phyloP scores from a whole-genome alignment of 2,329 filamentous ascomycete species.

The Fusarium globosum region DNA sequence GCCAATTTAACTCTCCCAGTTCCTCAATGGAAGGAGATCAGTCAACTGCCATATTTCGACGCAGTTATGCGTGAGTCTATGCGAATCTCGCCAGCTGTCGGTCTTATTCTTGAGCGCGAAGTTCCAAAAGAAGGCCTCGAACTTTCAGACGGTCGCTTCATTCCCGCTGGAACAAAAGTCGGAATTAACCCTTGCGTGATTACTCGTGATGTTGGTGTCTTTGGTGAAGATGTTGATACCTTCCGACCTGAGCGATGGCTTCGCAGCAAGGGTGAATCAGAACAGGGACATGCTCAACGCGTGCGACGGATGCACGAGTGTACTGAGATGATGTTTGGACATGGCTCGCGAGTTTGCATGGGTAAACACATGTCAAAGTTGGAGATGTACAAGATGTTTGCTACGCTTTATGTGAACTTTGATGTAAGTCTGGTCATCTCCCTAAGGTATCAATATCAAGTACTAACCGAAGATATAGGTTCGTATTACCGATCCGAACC shows the following conservation, averaged over 20 bases:
- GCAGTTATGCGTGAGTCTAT: constrained; percentile 32
- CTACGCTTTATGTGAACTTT: constrained; percentile 28
- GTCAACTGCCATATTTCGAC: constrained; percentile 21
- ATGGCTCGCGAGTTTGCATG: constrained; percentile 32
- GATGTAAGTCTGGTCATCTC: constrained; percentile 4
- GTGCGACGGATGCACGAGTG: constrained; percentile 29
- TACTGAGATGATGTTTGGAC: constrained; percentile 33
- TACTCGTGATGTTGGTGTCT: constrained; percentile 22
- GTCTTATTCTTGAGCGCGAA: constrained; percentile 28
- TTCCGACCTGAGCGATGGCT: constrained; percentile 34
- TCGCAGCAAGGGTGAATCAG: background rate
- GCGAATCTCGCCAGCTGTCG: constrained; percentile 21
- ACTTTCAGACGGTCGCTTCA: constrained; percentile 22
- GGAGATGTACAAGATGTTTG: constrained; percentile 37
- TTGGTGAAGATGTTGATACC: constrained; percentile 19
- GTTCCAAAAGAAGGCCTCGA: constrained; percentile 22
- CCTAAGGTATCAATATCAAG: fast-evolving
- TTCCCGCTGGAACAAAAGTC: constrained; percentile 14
- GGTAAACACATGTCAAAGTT: constrained; percentile 34
- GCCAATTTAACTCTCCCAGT: constrained; percentile 17
- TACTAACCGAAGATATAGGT: background rate
- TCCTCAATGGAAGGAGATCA: constrained; percentile 35
- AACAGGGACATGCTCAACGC: constrained; percentile 6
- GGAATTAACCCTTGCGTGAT: constrained; percentile 34
- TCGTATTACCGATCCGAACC: constrained; percentile 12